Evolutionary conservation across 805 yeast species (phyloP).

Genomic region (Citeromyces nyonsensis): DNA sequence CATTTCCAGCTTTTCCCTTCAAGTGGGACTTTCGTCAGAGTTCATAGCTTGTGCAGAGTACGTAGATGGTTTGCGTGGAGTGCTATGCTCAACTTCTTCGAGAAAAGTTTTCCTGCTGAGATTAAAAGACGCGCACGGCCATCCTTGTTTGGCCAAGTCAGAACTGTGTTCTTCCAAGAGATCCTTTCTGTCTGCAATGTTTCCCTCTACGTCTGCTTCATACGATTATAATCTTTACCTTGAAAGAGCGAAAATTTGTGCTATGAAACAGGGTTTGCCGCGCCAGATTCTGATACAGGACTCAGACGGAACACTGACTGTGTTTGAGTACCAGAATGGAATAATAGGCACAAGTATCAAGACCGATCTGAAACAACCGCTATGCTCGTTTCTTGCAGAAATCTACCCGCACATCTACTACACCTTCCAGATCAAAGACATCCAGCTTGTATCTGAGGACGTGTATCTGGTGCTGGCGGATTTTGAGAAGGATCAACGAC

Average conservation of each 20-base stretch:
- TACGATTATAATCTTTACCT: constrained; percentile 14
- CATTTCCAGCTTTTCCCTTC: constrained; percentile 23
- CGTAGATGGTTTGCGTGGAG: constrained; percentile 65
- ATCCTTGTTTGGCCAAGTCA: constrained; percentile 19
- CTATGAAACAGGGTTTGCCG: constrained; percentile 41
- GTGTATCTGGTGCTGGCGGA: constrained; percentile 34
- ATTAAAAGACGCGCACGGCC: constrained; percentile 55
- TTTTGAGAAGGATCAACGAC: constrained; percentile 15
- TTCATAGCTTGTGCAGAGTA: constrained; percentile 36
- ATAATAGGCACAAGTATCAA: constrained; percentile 12
- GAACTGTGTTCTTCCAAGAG: constrained; percentile 9
- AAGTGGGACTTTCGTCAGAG: constrained; percentile 44
- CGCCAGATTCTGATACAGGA: constrained; percentile 27
- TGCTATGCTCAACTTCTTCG: constrained; percentile 52
- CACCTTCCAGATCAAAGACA: constrained; percentile 42
- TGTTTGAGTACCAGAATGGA: constrained; percentile 16
- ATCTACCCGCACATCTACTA: constrained; percentile 33
- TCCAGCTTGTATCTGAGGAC: constrained; percentile 18
- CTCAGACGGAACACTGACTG: constrained; percentile 23
- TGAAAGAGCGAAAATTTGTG: constrained; percentile 24
- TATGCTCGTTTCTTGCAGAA: constrained; percentile 12
- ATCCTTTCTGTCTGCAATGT: constrained; percentile 7
- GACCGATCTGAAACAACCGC: constrained; percentile 7
- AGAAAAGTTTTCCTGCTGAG: constrained; percentile 51
- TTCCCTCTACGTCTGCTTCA: constrained; percentile 3